phyloP scores from a whole-genome alignment of 495 filamentous ascomycete species.

The Aspergillus incahuasiensis region DNA sequence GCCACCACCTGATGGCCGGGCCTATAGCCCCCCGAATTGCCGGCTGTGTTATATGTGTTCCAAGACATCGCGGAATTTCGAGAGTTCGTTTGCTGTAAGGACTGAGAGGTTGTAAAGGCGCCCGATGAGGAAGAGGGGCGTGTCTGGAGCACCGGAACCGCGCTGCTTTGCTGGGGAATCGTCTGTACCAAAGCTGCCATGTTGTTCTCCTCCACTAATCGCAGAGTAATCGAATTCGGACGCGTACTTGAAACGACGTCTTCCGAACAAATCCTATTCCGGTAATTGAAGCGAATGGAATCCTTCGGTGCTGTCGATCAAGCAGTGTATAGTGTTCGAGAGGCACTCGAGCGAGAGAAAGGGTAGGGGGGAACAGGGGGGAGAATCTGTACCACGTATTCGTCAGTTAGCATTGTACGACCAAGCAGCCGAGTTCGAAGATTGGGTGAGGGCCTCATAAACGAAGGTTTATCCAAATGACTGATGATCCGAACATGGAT shows the following conservation, averaged over 20 bases:
- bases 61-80: conserved; percentile 55
- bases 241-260: conserved; percentile 21
- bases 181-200: conserved; percentile 94
- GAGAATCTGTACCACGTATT: conserved; percentile 22
- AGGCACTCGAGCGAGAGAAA: conserved; percentile 18
- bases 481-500: neutral
- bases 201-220: conserved; percentile 33
- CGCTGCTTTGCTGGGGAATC: conserved; percentile 75
- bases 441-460: conserved; percentile 14
- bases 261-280: conserved; percentile 14
- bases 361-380: conserved; percentile 14
- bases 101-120: conserved; percentile 35
- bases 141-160: conserved; percentile 76
- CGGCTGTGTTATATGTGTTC: conserved; percentile 57
- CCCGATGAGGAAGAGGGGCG: conserved; percentile 69
- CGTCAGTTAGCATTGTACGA: conserved; percentile 24
- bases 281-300: conserved; percentile 18
- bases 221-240: conserved; percentile 15
- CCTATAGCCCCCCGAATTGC: conserved; percentile 61
- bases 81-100: conserved; percentile 50
- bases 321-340: conserved; percentile 12
- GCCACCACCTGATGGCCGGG: conserved; percentile 62
- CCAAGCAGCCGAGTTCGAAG: conserved; percentile 13
- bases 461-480: conserved; percentile 7
- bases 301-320: conserved; percentile 2